Evolutionary conservation across 305 asterid species (phyloP), one percentile per base, ranked within the genome.

Genomic region (Vinca major): DNA sequence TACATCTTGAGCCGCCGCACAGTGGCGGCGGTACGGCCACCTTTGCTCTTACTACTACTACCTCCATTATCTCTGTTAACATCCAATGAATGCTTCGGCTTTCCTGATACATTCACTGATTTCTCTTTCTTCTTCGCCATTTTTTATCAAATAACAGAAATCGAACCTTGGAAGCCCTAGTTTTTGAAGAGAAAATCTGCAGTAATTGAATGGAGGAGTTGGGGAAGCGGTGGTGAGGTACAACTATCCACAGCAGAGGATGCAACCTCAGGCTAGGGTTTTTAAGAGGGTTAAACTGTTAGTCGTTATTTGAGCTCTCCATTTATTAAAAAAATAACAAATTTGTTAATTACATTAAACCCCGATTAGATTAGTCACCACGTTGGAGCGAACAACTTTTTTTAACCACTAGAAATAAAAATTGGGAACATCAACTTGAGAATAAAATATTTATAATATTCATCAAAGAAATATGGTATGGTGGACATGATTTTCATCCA

Each of bases 1-100:
- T 93, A 90, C 97, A 93, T 89, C 83, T 89, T 90, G 60, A 93
- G 91, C 79, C 97, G 86, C 78, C 92, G 92, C 62, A 93, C 95
- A 0, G 99, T 93, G 81, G 95, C 88, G 73, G 95, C 83, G 83
- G 86, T 90, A 45, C 99, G 87, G 45, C 81, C 84, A 61, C 80
- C 48, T 69, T 80, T 89, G 48, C 45, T 57, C 61, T 83, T 84
- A 47, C 75, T 72, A 52, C 72, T 84, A 47, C 75, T 72, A 52
- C 72, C 57, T 10, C 62, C 75, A 56, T 26, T 26, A 26, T 77
- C 82, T 66, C 92, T 68, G 68, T 89, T 86, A 0, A 66, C 90
- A 70, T 93, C 99, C 49, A 93, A 79, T 0, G 97, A 90, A 71
- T 93, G 99, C 73, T 89, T 93, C 62, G 99, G 95, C 85, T 90